These are phyloP conservation scores for Lophiostoma macrostomum DNA, from an alignment of 495 filamentous ascomycete genomes.

Conservation along the genomic window DNA sequence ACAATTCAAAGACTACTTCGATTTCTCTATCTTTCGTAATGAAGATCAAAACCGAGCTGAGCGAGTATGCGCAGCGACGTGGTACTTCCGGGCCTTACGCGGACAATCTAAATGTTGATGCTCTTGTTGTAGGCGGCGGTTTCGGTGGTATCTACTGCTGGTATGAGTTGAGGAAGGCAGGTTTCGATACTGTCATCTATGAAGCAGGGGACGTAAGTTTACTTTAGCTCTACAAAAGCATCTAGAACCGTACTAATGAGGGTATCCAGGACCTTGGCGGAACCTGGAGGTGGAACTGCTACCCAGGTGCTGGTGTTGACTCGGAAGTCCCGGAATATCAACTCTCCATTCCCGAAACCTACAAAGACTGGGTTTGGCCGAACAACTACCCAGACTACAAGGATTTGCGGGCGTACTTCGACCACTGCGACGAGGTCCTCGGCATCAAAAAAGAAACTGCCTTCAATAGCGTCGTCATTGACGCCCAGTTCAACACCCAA, in stretches of 20 bases:
- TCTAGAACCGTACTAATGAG: too few relatives aligned
- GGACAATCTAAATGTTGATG: constrained; percentile 47
- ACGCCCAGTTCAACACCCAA: constrained; percentile 46
- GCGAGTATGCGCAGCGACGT: constrained; percentile 36
- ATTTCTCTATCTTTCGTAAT: neutral
- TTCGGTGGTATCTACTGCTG: constrained; percentile 34
- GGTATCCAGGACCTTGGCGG: constrained; percentile 31
- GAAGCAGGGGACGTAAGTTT: too few relatives aligned
- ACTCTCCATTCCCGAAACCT: constrained; percentile 41
- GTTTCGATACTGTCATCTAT: constrained; percentile 35
- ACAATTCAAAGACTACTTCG: too few relatives aligned
- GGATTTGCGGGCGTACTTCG: constrained; percentile 55
- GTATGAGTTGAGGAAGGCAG: constrained; percentile 27
- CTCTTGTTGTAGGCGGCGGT: constrained; percentile 52
- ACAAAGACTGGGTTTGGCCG: constrained; percentile 51
- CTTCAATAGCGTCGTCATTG: constrained; percentile 50
- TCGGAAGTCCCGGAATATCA: constrained; percentile 44
- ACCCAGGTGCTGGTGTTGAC: constrained; percentile 44
- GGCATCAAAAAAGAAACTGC: constrained; percentile 51
- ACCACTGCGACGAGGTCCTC: constrained; percentile 51
- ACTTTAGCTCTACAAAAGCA: too few relatives aligned
- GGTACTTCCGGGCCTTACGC: constrained; percentile 43
- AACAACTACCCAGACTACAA: constrained; percentile 50
- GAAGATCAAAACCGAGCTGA: constrained; percentile 17
- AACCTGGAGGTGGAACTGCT: constrained; percentile 34